phyloP scores from a whole-genome alignment of 2,329 filamentous ascomycete species.

The Annulohypoxylon truncatum region DNA sequence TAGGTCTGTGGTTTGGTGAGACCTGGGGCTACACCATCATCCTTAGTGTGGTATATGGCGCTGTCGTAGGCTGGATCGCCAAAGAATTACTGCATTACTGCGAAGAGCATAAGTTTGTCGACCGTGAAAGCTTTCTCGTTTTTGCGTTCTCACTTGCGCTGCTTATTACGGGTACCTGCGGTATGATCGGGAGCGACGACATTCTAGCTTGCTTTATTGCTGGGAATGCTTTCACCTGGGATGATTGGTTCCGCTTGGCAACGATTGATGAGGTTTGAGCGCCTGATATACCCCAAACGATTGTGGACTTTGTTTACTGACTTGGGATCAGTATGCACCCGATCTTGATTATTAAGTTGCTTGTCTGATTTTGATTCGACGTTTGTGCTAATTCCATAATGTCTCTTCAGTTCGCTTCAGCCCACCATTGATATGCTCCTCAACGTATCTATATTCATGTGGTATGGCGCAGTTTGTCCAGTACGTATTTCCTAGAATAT shows the following conservation, averaged over 20 bases:
- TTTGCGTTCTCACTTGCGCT: constrained; percentile 87
- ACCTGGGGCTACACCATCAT: constrained; percentile 87
- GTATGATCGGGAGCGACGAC: constrained; percentile 88
- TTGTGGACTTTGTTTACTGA: constrained; percentile 28
- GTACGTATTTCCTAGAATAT: constrained; percentile 24
- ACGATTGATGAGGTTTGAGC: constrained; percentile 77
- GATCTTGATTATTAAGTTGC: background rate
- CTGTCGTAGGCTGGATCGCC: constrained; percentile 80
- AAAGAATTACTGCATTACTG: constrained; percentile 88
- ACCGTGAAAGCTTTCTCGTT: constrained; percentile 87
- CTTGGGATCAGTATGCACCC: constrained; percentile 37
- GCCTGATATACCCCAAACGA: background rate
- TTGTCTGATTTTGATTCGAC: background rate
- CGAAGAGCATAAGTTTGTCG: constrained; percentile 82
- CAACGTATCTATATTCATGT: constrained; percentile 89
- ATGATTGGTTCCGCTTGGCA: constrained; percentile 92
- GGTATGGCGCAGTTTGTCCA: constrained; percentile 87
- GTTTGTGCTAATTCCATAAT: constrained; percentile 31
- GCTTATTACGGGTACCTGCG: constrained; percentile 88
- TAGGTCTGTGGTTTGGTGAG: constrained; percentile 85
- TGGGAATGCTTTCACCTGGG: constrained; percentile 90
- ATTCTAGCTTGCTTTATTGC: constrained; percentile 93
- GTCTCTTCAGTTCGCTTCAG: constrained; percentile 72
- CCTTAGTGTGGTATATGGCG: constrained; percentile 81
- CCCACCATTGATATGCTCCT: constrained; percentile 95